Evolutionary conservation across 257 asterid genomes (phyloP).

Genomic region (Penstemon davidsonii): DNA sequence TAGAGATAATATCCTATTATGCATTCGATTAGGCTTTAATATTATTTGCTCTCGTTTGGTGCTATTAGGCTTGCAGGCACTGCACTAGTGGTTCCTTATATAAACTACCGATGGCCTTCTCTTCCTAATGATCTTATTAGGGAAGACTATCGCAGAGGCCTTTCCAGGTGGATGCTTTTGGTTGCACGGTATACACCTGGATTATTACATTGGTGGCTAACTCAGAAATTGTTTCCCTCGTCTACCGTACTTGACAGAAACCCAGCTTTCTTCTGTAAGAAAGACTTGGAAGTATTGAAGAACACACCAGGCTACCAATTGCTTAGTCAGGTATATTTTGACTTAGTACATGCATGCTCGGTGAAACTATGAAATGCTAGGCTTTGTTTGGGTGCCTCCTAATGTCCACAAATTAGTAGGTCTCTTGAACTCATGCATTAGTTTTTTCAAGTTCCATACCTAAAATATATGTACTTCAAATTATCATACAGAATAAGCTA

Average conservation of each 20-base stretch:
- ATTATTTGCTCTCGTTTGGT: neutral
- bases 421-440: neutral
- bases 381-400: no score
- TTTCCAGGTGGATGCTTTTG: conserved; percentile 52
- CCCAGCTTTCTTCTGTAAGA: conserved; percentile 62
- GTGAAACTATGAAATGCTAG: neutral
- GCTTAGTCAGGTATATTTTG: conserved; percentile 58
- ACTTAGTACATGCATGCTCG: neutral
- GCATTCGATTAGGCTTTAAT: neutral
- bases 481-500: conserved; percentile 54
- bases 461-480: neutral
- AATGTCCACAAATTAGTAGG: neutral
- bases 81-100: conserved; percentile 75
- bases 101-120: conserved; percentile 84
- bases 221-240: conserved; percentile 85
- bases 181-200: conserved; percentile 59
- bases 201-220: conserved; percentile 82
- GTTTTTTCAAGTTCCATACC: neutral
- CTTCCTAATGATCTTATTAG: conserved; percentile 64
- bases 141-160: conserved; percentile 76
- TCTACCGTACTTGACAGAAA: conserved; percentile 74
- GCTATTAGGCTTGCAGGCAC: conserved; percentile 76
- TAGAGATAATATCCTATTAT: neutral
- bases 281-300: conserved; percentile 75
- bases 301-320: conserved; percentile 81